Evolutionary conservation across 2,329 filamentous ascomycete species (phyloP), one percentile per base, ranked within the genome.

Genomic region (Fusarium abutilonis): DNA sequence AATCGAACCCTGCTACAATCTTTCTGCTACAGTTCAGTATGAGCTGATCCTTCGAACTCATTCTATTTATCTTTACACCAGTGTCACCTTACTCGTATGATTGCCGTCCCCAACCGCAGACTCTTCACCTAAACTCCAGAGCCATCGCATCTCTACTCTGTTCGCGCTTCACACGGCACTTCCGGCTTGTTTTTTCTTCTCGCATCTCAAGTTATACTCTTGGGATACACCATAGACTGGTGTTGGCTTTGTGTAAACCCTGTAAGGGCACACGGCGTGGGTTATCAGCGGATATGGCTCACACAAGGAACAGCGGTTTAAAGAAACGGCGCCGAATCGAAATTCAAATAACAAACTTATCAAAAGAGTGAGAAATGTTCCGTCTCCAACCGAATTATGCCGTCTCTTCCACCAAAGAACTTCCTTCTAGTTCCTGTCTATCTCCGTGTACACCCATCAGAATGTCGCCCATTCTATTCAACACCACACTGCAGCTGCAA

Each of bases 11-110:
- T 8, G 15, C 10, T 17, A 36, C 38, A n/a, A 14, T n/a, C 14
- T 15, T 2, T 32, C 21, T 15, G 3, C 26, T 17, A 6, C 8
- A 15, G 26, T 32, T 11, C 11, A 11, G 23, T 9, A 35, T 51
- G 42, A 34, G 8, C 34, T 39, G 35, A 38, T 52, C 26, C 21
- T 36, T 35, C 36, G 7, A 11, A 34, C 60, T 34, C 44, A 46
- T 43, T 17, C 29, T 38, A 55, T 34, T 38, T 21, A 44, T 19
- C 45, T 60, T 60, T 32, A 45, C 58, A 52, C 49, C 31, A 63
- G 63, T 66, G 53, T 56, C 34, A 66, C 63, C 40, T 32, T 21
- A 26, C 43, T 63, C 58, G 40, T 52, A 59, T 44, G 42, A 63
- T 66, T 35, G 23, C 26, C 44, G 10, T 35, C 46, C 38, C 42